phyloP scores from a whole-genome alignment of 805 yeast genomes.

The Saccharomycopsis fibuligera region DNA sequence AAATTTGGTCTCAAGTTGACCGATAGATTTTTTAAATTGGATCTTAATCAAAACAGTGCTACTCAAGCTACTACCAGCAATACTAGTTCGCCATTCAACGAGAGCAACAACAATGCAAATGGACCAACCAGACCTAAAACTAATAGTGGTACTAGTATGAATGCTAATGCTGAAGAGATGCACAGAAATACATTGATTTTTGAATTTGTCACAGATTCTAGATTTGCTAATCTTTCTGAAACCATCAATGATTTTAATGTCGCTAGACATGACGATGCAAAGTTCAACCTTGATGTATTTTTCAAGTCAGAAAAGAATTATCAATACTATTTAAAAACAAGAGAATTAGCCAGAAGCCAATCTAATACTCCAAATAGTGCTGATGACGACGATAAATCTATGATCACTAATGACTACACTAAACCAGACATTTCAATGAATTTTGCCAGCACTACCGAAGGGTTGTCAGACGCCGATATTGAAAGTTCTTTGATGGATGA shows the following conservation, averaged over 20 bases:
- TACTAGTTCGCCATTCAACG: not conserved
- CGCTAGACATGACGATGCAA: slow-evolving; percentile 1
- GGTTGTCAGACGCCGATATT: slow-evolving; percentile 28
- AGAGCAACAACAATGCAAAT: slow-evolving; percentile 16
- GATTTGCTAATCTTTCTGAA: slow-evolving; percentile 36
- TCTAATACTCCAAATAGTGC: not conserved
- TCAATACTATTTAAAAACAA: slow-evolving; percentile 7
- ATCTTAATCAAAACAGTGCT: slow-evolving; percentile 12
- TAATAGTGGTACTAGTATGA: not conserved
- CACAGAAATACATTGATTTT: slow-evolving; percentile 14
- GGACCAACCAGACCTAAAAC: not conserved
- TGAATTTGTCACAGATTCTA: slow-evolving; percentile 31
- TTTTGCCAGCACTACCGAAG: slow-evolving; percentile 24
- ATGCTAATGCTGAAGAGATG: slow-evolving; percentile 13
- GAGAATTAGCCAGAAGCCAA: no score
- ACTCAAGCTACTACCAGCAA: not conserved
- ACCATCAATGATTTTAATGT: slow-evolving; percentile 32
- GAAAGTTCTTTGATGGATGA: slow-evolving; percentile 29
- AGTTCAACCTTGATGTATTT: slow-evolving; percentile 16
- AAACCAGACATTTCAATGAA: slow-evolving; percentile 15
- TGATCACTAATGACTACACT: slow-evolving; percentile 7
- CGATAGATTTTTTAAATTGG: slow-evolving; percentile 39
- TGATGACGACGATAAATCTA: slow-evolving; percentile 14
- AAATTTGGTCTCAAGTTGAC: slow-evolving; percentile 50
- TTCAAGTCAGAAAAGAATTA: slow-evolving; percentile 17